A percentile compares a stretch with the other conserved stretches of the same genome.
These are phyloP conservation scores for Spinacia oleracea DNA, from an alignment of 179 eudicot species.

Conservation along the genomic window DNA sequence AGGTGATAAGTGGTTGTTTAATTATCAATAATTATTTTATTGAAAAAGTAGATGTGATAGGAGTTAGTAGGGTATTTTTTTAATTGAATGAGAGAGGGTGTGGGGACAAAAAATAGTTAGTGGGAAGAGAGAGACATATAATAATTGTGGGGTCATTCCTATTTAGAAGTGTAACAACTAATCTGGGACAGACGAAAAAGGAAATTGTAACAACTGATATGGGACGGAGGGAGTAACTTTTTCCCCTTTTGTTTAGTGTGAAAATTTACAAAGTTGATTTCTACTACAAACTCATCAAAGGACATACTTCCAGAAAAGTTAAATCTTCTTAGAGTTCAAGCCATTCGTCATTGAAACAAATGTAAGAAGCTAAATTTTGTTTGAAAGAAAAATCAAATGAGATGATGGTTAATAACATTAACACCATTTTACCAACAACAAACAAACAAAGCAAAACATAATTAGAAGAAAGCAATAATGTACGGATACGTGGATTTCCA, in stretches of 20 bases:
- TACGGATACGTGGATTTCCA: slow-evolving; percentile 95
- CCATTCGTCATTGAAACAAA: not conserved
- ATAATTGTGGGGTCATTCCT: too few species aligned
- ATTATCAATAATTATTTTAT: too few species aligned
- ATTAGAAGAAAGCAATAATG: not conserved
- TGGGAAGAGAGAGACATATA: too few species aligned
- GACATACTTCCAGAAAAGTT: not conserved
- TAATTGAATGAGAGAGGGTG: too few species aligned
- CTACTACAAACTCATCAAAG: not conserved
- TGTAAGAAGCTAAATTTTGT: not conserved
- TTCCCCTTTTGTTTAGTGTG: not conserved
- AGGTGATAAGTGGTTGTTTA: too few species aligned
- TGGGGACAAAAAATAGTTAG: too few species aligned
- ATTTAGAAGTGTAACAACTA: too few species aligned
- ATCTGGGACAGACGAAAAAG: too few species aligned
- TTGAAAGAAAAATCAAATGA: not conserved
- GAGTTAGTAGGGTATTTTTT: too few species aligned
- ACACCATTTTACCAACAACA: not conserved
- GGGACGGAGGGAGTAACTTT: too few species aligned
- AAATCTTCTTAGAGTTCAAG: not conserved
- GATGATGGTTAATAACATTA: not conserved
- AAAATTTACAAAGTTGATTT: not conserved
- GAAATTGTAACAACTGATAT: too few species aligned
- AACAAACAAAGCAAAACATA: not conserved
- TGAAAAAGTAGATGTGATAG: too few species aligned